Evolutionary conservation across 1,284 basidiomycete genomes (phyloP), one percentile per base, ranked within the genome.

Genomic region (Psilocybe mexicana): DNA sequence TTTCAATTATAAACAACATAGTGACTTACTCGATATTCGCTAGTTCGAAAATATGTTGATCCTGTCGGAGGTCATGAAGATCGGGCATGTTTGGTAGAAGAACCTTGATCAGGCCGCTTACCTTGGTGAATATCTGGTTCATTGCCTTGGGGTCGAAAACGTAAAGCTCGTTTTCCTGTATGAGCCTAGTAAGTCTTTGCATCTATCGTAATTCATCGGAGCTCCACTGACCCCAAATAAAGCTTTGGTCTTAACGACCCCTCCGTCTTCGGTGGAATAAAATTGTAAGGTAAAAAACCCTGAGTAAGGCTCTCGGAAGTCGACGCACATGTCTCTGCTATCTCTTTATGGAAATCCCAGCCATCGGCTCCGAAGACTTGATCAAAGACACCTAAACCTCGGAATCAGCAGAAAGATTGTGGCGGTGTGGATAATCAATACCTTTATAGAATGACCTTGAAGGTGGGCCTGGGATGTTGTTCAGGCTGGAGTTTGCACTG

Each of bases 121-220:
- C 73, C 67, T 75, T 76, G 7, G 73, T 66, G n/a, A 75, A 28
- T 36, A 75, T 71, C 47, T 76, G 69, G 36, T 76, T 66, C 46
- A 75, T 30, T 6, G 74, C 73, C 54, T 72, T 72, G 0, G 73
- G 70, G 51, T 76, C 74, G 45, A 63, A 72, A 10, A 71, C 60
- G 52, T 70, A 70, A 7, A 73, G 57, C 30, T 64, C 49, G n/a
- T 62, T 67, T 30, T 67, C 64, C 74, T 74, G 30, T 28, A 10
- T 6, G 46, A 24, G 4, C 14, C 23, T 55, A 24, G 24, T 25
- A 23, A 10, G 24, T 43, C 35, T 26, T 23, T 24, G 10, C 14
- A 43, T 23, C 23, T 12, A 45, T 42, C 33, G 11, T 28, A 14
- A 23, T 2, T 26, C 4, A 14, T 24, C 23, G 7, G 26, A 14